These are phyloP conservation scores for Usnea hakonensis DNA, from an alignment of 495 filamentous ascomycete species.

Conservation along the genomic window DNA sequence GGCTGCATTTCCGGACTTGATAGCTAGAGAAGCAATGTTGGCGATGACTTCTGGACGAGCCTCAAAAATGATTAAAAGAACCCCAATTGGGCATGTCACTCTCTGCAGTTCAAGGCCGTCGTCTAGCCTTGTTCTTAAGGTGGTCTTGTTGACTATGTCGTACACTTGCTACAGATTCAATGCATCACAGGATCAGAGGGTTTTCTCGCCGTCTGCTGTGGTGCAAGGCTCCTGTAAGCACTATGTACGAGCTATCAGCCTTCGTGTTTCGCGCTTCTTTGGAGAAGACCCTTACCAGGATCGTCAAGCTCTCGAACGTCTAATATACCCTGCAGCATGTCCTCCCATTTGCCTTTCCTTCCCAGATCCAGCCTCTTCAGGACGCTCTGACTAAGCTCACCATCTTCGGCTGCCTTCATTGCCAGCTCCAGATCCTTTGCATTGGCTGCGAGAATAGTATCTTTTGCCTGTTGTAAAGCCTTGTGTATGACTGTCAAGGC, in stretches of 20 bases:
- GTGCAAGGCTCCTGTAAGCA: conserved; percentile 8
- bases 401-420: conserved; percentile 59
- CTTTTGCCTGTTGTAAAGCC: conserved; percentile 57
- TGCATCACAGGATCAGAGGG: neutral
- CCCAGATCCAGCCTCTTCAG: conserved; percentile 85
- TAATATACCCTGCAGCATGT: conserved; percentile 93
- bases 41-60: conserved; percentile 97
- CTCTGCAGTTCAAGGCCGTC: conserved; percentile 77
- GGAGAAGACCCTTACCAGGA: conserved; percentile 54
- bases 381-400: conserved; percentile 72
- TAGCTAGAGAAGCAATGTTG: conserved; percentile 92
- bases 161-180: conserved; percentile 20
- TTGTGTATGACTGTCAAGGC: conserved; percentile 75
- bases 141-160: conserved; percentile 69
- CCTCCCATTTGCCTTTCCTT: conserved; percentile 85
- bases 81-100: conserved; percentile 88
- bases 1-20: conserved; percentile 96
- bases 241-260: conserved; percentile 19
- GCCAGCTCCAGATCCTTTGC: conserved; percentile 69
- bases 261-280: neutral
- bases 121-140: conserved; percentile 77
- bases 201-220: neutral
- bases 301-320: conserved; percentile 82
- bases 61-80: conserved; percentile 95
- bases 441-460: conserved; percentile 79